Evolutionary conservation across 2,329 filamentous ascomycete genomes (phyloP), one percentile per base, ranked within the genome.

Genomic region (Colletotrichum lupini): DNA sequence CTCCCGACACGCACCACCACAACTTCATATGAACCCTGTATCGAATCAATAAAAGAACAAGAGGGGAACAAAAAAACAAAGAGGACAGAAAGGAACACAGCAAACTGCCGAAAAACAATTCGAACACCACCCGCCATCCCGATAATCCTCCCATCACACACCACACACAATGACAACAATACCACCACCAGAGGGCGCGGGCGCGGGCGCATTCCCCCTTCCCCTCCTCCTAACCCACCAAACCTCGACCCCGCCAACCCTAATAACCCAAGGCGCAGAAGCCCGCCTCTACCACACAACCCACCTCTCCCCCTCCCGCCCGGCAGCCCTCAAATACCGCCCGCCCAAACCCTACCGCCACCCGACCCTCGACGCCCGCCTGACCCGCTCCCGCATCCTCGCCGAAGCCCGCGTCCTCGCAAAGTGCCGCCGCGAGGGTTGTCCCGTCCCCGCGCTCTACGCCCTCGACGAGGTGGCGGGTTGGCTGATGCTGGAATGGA

Each of bases 241-340:
- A 81, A 85, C 89, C 74, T 86, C 90, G 52, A 82, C 86, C 77
- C 83, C 89, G 61, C 91, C 94, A 75, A 83, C 81, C 61, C 93
- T 98, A 79, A 90, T 98, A 77, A 92, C 94, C 70, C 97, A 98
- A 88, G 97, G 97, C 84, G 97, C 97, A 81, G 97, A 99, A 90
- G 95, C 94, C 73, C 94, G 96, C 76, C 91, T 99, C 80, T 98
- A 97, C 90, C 92, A 92, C 82, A 96, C 94, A 22, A 92, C 90
- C 68, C 97, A 94, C 84, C 92, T 98, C 67, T 82, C 88, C 1
- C 89, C 93, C 52, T 81, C 87, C 69, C 86, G 90, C 11, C 90
- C 93, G 16, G 93, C 92, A 80, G 94, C 96, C 1, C 90, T 98
- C 75, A 99, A 99, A 85, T 92, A 97, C 87, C 94, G 97, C 0